Conservation (phyloP, 2,329 filamentous ascomycete genomes). For the Rhynchosporium secalis region DNA sequence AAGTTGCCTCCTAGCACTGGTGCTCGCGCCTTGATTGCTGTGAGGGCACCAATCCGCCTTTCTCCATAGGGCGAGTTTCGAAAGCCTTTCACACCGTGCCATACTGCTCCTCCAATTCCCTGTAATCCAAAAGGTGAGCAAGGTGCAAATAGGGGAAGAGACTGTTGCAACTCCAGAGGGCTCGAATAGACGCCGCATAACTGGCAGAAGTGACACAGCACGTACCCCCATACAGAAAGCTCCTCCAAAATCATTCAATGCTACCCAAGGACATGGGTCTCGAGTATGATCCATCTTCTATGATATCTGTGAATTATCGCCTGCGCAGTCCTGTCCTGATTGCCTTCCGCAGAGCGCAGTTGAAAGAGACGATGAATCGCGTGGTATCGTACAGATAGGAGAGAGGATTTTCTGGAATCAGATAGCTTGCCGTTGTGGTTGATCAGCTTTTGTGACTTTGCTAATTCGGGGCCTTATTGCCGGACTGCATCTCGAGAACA, state of each 20-base stretch:
- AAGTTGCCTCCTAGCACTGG: constrained; percentile 98
- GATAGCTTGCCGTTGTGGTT: background rate
- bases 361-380: background rate
- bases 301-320: constrained; percentile 19
- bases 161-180: background rate
- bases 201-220: constrained; percentile 30
- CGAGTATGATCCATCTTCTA: constrained; percentile 84
- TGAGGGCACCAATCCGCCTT: constrained; percentile 91
- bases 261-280: constrained; percentile 96
- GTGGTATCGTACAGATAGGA: background rate
- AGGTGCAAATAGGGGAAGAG: constrained; percentile 5
- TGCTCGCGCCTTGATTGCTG: constrained; percentile 95
- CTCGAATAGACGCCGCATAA: background rate
- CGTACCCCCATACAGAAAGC: constrained; percentile 95
- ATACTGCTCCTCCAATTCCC: constrained; percentile 80
- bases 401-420: background rate
- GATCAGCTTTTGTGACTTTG: constrained; percentile 1
- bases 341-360: background rate
- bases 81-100: constrained; percentile 97
- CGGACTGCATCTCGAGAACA: background rate
- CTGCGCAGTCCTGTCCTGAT: constrained; percentile 1
- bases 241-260: constrained; percentile 95
- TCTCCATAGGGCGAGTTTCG: constrained; percentile 89
- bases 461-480: background rate
- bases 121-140: constrained; percentile 40